These are phyloP conservation scores for Lyophyllum semitale DNA, from an alignment of 768 basidiomycete species.

Conservation along the genomic window DNA sequence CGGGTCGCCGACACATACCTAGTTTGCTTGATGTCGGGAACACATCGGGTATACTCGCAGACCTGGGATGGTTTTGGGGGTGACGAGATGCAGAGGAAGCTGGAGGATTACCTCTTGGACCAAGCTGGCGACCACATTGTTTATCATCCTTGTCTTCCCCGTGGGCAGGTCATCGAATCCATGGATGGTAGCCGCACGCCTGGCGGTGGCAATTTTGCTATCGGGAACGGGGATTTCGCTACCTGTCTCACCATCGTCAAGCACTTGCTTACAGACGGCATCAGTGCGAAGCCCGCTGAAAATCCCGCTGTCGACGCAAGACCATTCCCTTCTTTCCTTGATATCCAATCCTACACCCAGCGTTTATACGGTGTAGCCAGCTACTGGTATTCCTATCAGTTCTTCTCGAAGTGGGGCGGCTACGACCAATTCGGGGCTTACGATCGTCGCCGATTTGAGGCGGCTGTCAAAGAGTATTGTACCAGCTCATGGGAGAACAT, in stretches of 20 bases:
- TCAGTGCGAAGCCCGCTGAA: no score
- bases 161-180: background rate
- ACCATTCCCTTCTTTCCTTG: background rate
- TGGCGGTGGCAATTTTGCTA: background rate
- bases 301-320: no score
- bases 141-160: slow-evolving; percentile 1
- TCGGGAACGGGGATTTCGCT: background rate
- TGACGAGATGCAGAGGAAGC: background rate
- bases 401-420: background rate
- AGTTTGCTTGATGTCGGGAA: background rate
- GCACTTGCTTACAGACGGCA: background rate
- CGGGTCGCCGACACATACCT: no score
- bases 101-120: no score
- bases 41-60: background rate
- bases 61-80: background rate
- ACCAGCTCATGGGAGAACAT: background rate
- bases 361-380: background rate
- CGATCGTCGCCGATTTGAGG: background rate
- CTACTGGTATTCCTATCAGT: slow-evolving; percentile 1
- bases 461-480: background rate
- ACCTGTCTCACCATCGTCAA: background rate
- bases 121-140: no score
- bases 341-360: background rate
- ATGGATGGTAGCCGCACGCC: background rate
- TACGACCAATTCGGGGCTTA: background rate